phyloP scores from a whole-genome alignment of 768 basidiomycete genomes.

The Leccinellum luteum region DNA sequence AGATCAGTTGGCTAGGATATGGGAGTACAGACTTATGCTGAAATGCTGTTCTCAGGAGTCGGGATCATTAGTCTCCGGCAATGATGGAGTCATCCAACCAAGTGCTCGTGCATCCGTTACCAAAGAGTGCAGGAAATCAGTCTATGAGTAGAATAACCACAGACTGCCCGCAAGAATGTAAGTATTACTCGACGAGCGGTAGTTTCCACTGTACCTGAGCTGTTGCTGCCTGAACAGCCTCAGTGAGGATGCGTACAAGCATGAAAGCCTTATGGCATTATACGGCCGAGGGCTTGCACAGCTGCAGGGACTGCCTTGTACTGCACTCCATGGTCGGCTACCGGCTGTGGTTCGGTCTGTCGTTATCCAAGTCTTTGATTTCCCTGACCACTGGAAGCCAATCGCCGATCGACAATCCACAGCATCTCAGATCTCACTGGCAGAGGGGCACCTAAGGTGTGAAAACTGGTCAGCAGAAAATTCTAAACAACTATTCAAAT shows the following conservation, averaged over 20 bases:
- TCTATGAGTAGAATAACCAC: not conserved
- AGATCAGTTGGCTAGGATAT: not conserved
- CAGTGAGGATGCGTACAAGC: too few relatives aligned
- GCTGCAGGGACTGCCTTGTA: too few relatives aligned
- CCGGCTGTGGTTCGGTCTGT: not conserved
- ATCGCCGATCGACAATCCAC: not conserved
- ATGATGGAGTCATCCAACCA: not conserved
- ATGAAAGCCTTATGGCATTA: not conserved
- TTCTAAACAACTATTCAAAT: not conserved
- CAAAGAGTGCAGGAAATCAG: not conserved
- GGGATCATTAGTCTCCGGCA: not conserved
- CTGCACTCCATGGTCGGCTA: not conserved
- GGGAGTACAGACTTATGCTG: not conserved
- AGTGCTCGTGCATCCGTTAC: not conserved
- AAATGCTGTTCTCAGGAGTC: not conserved
- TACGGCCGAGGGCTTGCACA: too few relatives aligned
- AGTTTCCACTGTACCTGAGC: not conserved
- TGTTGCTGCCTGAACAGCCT: not conserved
- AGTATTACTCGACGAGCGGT: not conserved
- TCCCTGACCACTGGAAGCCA: not conserved
- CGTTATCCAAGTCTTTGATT: not conserved
- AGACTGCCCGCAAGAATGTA: not conserved
- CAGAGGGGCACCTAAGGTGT: not conserved
- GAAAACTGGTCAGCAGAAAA: not conserved
- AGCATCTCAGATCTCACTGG: not conserved